Percentiles rank a stretch among this genome's conserved stretches.
Conservation (phyloP, 345 rosid species). For the Citrus sinensis region DNA sequence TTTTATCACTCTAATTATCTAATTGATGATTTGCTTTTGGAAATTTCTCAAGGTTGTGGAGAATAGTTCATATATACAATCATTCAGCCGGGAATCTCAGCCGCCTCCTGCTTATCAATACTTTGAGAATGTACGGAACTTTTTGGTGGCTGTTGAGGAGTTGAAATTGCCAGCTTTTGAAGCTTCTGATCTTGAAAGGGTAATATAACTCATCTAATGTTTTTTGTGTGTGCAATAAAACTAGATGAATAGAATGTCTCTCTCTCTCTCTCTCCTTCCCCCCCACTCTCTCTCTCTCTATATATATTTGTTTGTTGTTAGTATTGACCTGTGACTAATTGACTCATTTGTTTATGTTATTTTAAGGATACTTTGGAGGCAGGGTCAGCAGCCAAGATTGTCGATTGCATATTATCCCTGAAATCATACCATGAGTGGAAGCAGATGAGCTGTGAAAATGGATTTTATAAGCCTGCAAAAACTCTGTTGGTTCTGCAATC, state of each 20-base stretch:
- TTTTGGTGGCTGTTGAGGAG: slow-evolving; percentile 73
- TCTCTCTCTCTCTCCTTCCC: no score
- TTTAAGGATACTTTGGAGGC: slow-evolving; percentile 72
- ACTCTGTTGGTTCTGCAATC: slow-evolving; percentile 59
- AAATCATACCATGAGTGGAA: slow-evolving; percentile 71
- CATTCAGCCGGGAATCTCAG: slow-evolving; percentile 53
- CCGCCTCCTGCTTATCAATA: slow-evolving; percentile 81
- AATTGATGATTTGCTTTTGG: neutral
- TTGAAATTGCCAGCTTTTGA: slow-evolving; percentile 82
- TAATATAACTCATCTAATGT: slow-evolving; percentile 12
- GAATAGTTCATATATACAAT: slow-evolving; percentile 43
- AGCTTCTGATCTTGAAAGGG: slow-evolving; percentile 97
- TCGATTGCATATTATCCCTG: slow-evolving; percentile 81
- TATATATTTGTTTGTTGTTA: neutral
- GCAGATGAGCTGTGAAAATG: slow-evolving; percentile 50
- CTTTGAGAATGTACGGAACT: slow-evolving; percentile 88
- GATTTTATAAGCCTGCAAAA: slow-evolving; percentile 49
- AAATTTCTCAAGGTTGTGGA: slow-evolving; percentile 66
- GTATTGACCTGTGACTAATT: slow-evolving; percentile 7
- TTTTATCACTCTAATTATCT: neutral
- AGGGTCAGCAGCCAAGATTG: slow-evolving; percentile 74
- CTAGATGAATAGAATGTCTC: no score
- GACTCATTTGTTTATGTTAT: slow-evolving; percentile 10
- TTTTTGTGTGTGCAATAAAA: neutral
- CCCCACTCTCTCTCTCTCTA: no score